phyloP scores from a whole-genome alignment of 257 asterid genomes.

The Pogostemon cablin region DNA sequence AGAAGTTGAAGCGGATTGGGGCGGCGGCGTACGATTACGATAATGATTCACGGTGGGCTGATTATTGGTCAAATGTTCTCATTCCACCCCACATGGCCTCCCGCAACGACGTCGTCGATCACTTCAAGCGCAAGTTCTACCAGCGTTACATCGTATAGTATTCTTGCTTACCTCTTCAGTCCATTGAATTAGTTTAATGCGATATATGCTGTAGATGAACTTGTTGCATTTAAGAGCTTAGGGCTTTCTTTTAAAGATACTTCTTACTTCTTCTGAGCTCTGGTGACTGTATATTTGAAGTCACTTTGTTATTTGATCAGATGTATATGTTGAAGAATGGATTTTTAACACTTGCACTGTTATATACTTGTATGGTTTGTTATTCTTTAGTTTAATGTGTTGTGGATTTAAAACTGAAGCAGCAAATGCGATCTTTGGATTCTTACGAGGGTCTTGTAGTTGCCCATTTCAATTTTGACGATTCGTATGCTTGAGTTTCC shows the following conservation, averaged over 20 bases:
- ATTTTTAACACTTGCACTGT: slow-evolving; percentile 4
- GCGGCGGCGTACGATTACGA: slow-evolving; percentile 93
- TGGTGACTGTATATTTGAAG: no score
- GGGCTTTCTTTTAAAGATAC: no score
- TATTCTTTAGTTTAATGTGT: background rate
- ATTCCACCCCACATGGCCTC: slow-evolving; percentile 90
- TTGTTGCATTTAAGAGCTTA: background rate
- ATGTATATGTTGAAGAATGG: background rate
- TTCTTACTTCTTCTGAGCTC: no score
- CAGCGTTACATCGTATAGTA: slow-evolving; percentile 79
- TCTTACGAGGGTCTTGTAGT: background rate
- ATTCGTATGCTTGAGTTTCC: background rate
- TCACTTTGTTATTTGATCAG: no score
- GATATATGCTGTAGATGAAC: background rate
- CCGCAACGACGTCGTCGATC: slow-evolving; percentile 71
- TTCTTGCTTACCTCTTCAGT: background rate
- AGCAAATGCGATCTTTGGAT: slow-evolving; percentile 12
- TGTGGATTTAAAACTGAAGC: slow-evolving; percentile 9
- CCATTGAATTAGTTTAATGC: background rate
- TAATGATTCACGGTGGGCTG: slow-evolving; percentile 81
- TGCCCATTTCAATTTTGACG: background rate
- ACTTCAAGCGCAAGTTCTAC: slow-evolving; percentile 95
- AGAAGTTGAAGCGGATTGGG: slow-evolving; percentile 79
- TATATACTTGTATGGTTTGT: slow-evolving; percentile 3
- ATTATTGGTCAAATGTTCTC: slow-evolving; percentile 91